phyloP scores from a whole-genome alignment of 2,329 filamentous ascomycete species.

The Juglanconis sp. region DNA sequence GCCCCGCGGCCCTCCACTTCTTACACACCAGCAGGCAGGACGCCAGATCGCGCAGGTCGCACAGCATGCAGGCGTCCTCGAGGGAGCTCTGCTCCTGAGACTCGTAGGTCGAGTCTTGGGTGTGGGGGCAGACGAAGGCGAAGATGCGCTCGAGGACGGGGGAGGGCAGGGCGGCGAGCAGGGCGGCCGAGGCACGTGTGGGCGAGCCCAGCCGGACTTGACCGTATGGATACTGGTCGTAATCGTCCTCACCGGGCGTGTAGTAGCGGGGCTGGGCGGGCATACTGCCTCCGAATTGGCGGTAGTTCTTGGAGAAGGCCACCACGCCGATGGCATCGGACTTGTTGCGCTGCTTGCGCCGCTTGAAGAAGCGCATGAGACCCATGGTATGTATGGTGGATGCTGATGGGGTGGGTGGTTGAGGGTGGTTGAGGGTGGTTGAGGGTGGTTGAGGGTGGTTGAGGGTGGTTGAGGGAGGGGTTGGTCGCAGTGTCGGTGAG shows the following conservation, averaged over 20 bases:
- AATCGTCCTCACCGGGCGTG: neutral
- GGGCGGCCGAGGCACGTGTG: slow-evolving; percentile 37
- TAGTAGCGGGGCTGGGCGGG: slow-evolving; percentile 14
- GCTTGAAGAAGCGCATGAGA: slow-evolving; percentile 28
- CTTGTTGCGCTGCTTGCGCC: slow-evolving; percentile 31
- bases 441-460: neutral
- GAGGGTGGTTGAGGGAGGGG: neutral
- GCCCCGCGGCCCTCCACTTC: slow-evolving; percentile 60
- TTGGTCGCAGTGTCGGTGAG: neutral
- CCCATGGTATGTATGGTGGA: slow-evolving; percentile 1
- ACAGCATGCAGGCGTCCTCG: slow-evolving; percentile 85
- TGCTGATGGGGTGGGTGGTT: neutral
- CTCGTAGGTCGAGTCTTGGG: slow-evolving; percentile 72
- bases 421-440: neutral
- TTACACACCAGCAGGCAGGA: slow-evolving; percentile 73
- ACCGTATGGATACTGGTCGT: slow-evolving; percentile 3
- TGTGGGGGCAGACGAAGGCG: slow-evolving; percentile 77
- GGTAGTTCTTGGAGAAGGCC: slow-evolving; percentile 21
- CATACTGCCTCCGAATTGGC: slow-evolving; percentile 23
- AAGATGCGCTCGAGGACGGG: slow-evolving; percentile 77
- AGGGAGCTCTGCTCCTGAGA: slow-evolving; percentile 77
- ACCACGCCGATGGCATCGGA: slow-evolving; percentile 16
- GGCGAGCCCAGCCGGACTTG: slow-evolving; percentile 32
- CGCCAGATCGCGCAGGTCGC: slow-evolving; percentile 84
- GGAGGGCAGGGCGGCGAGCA: slow-evolving; percentile 57